Evolutionary conservation across 2,329 filamentous ascomycete genomes (phyloP).

Genomic region (Curvularia sp.): DNA sequence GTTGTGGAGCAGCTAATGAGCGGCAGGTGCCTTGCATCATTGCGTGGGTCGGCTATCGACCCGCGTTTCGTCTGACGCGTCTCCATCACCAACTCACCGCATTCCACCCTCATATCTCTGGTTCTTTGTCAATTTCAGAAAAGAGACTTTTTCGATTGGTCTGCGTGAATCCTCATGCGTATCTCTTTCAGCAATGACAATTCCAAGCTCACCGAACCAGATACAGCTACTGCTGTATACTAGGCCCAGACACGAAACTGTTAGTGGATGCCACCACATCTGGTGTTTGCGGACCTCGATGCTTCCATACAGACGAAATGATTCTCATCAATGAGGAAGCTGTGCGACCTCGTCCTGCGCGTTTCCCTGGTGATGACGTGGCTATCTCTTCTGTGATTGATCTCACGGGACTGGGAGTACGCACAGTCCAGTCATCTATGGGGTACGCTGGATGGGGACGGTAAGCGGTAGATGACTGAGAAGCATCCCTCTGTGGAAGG

Average conservation of each 20-base stretch:
- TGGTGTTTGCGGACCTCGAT: slow-evolving; percentile 19
- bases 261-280: neutral
- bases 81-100: neutral
- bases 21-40: slow-evolving; percentile 39
- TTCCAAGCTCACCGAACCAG: neutral
- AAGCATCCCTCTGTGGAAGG: slow-evolving; percentile 29
- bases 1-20: slow-evolving; percentile 35
- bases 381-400: slow-evolving; percentile 29
- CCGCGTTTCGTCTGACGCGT: slow-evolving; percentile 17
- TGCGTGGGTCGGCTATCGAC: slow-evolving; percentile 4
- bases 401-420: slow-evolving; percentile 41
- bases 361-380: slow-evolving; percentile 30
- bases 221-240: slow-evolving; percentile 2
- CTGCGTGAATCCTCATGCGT: neutral
- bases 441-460: slow-evolving; percentile 36
- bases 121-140: neutral
- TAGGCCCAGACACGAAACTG: slow-evolving; percentile 9
- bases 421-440: slow-evolving; percentile 35
- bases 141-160: neutral
- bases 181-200: neutral
- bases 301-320: slow-evolving; percentile 36
- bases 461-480: slow-evolving; percentile 27
- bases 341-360: slow-evolving; percentile 19
- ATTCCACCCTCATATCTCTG: neutral
- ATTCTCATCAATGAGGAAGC: slow-evolving; percentile 31